phyloP scores from a whole-genome alignment of 768 basidiomycete genomes.

The Leccinum boreale region DNA sequence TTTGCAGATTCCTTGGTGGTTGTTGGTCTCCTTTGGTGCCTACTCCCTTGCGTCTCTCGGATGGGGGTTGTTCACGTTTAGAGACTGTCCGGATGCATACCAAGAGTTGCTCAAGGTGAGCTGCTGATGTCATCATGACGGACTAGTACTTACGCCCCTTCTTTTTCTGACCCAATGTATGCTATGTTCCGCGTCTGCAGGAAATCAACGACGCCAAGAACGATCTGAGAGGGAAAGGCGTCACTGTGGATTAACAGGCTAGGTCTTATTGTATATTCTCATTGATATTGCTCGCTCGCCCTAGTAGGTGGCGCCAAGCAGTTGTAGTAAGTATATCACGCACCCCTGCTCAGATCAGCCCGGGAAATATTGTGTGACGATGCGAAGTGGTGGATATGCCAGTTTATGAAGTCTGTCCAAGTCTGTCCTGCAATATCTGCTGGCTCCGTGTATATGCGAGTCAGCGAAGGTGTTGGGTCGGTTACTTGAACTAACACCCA shows the following conservation, averaged over 20 bases:
- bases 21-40: constrained; percentile 74
- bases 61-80: constrained; percentile 67
- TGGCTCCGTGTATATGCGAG: neutral
- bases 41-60: constrained; percentile 78
- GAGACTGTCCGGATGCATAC: constrained; percentile 80
- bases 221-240: constrained; percentile 56
- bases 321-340: neutral
- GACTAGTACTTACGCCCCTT: neutral
- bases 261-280: neutral
- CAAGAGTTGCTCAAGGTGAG: constrained; percentile 57
- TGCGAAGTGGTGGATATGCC: neutral
- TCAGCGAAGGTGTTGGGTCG: neutral
- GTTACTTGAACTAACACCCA: neutral
- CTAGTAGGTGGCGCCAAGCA: neutral
- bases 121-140: neutral
- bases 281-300: neutral
- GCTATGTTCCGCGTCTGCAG: constrained; percentile 29
- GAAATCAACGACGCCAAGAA: constrained; percentile 60
- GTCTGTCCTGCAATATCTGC: neutral
- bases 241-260: constrained; percentile 50
- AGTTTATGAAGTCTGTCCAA: neutral
- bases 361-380: neutral
- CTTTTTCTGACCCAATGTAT: neutral
- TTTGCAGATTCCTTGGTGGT: constrained; percentile 74
- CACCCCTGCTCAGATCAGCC: neutral